A percentile compares a stretch with the other conserved stretches of the same genome.
Evolutionary conservation across 2,329 filamentous ascomycete species (phyloP).

Genomic region (Clonostachys rhizophaga): DNA sequence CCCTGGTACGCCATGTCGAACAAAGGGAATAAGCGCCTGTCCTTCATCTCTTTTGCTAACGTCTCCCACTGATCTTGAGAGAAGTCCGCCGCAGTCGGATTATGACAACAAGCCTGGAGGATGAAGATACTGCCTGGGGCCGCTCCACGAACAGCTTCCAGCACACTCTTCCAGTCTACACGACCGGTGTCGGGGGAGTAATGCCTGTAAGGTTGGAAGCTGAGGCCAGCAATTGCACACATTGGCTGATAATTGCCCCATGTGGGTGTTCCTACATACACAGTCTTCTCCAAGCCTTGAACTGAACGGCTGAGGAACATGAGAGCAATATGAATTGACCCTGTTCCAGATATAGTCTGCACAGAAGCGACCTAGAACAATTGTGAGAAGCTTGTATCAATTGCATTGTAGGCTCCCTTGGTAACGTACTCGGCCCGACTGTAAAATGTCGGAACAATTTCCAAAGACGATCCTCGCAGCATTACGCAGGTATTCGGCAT

Average conservation of each 20-base stretch:
- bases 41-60: conserved; percentile 8
- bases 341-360: conserved; percentile 30
- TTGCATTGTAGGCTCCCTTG: background rate
- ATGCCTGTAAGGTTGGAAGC: conserved; percentile 18
- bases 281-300: conserved; percentile 9
- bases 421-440: conserved; percentile 4
- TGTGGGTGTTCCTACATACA: conserved; percentile 21
- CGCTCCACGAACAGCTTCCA: conserved; percentile 13
- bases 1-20: conserved; percentile 31
- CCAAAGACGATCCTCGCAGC: conserved; percentile 23
- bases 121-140: conserved; percentile 23
- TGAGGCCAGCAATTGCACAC: conserved; percentile 18
- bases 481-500: conserved; percentile 16
- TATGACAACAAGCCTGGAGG: conserved; percentile 29
- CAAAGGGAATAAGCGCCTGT: conserved; percentile 16
- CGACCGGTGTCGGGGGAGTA: conserved; percentile 14
- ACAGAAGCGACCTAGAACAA: conserved; percentile 19
- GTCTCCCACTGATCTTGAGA: conserved; percentile 20
- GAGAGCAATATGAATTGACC: conserved; percentile 26
- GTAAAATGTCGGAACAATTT: conserved; percentile 3
- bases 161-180: conserved; percentile 17
- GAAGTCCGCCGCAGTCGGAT: conserved; percentile 26
- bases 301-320: conserved; percentile 17
- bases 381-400: background rate
- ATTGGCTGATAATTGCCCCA: conserved; percentile 27